Percentiles rank a stretch among this genome's conserved stretches.
Conservation (phyloP, 768 basidiomycete species). For the Mycena chlorophos region DNA sequence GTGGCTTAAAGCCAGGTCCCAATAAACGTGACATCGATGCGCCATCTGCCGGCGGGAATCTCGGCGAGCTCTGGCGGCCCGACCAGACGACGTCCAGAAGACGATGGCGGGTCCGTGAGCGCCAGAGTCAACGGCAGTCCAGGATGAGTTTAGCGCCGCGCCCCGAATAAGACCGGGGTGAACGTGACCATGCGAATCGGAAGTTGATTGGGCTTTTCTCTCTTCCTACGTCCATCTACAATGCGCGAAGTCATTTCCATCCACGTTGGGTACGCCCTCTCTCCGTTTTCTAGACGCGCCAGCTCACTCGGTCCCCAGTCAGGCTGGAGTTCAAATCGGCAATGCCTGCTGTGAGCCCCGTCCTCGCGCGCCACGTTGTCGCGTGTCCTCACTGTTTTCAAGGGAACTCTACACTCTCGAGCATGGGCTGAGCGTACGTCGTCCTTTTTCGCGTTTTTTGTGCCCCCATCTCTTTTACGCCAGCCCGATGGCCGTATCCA, state of each 20-base stretch:
- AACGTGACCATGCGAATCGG: neutral
- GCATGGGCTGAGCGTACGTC: conserved; percentile 89
- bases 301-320: conserved; percentile 38
- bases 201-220: neutral
- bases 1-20: too few relatives aligned
- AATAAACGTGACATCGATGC: too few relatives aligned
- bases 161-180: neutral
- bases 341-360: conserved; percentile 88
- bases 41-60: too few relatives aligned
- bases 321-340: conserved; percentile 93
- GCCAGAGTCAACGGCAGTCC: too few relatives aligned
- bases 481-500: conserved; percentile 91
- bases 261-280: conserved; percentile 58
- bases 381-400: conserved; percentile 25
- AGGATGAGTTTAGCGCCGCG: neutral
- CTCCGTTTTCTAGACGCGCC: neutral
- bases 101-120: neutral
- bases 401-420: conserved; percentile 99
- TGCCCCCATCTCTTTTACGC: conserved; percentile 21
- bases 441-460: conserved; percentile 3
- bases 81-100: too few relatives aligned
- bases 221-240: conserved; percentile 15
- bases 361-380: conserved; percentile 7
- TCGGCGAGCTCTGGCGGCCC: too few relatives aligned
- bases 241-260: conserved; percentile 96